Base-by-base conservation (phyloP, 2,329 filamentous ascomycete species). In the Phialocephala subalpina region DNA sequence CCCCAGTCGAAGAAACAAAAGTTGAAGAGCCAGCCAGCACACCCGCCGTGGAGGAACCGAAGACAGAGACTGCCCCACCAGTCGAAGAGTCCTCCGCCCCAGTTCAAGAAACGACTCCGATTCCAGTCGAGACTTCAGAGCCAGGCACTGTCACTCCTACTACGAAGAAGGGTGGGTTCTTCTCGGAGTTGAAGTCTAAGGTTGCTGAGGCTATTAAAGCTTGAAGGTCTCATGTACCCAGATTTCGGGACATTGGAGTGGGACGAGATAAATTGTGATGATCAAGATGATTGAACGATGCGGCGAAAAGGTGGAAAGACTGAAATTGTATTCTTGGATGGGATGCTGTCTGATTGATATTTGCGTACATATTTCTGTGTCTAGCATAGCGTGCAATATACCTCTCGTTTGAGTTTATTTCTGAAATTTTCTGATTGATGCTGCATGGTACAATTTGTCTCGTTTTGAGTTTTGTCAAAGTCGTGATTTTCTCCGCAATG, bases 141-240 rank as follows among this genome's bases (percentile, higher is more conserved):
- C 25, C 49, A 3, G 49, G 4, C 25, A 14, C 25, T 53, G 12
- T 33, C 27, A 22, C 49, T 18, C 22, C 18, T 12, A 29, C 27
- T 4, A 33, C 9, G 49, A 53, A 53, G 25, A 53, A 53, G 18
- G 25, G 12, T 12, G 49, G 49, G 14, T 53, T 53, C 25, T 53
- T 53, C 18, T 33, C 22, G 11, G 49, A 33, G 11, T 25, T 29
- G 58, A 65, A 62, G 64, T 7, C 35, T 42, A 60, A 66, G 56
- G 49, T 33, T 20, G 53, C 59, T 57, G 62, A 67, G n/a, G 66
- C 58, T 29, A 58, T 66, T 12, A 53, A 53, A 11, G 22, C 49
- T 53, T 53, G 25, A 29, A 16, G n/a, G n/a, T n/a, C n/a, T n/a
- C n/a, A n/a, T n/a, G n/a, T n/a, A n/a, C n/a, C n/a, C n/a, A n/a